Base-by-base conservation (phyloP, 2,329 filamentous ascomycete species). In the Aspergillus costaricaensis region DNA sequence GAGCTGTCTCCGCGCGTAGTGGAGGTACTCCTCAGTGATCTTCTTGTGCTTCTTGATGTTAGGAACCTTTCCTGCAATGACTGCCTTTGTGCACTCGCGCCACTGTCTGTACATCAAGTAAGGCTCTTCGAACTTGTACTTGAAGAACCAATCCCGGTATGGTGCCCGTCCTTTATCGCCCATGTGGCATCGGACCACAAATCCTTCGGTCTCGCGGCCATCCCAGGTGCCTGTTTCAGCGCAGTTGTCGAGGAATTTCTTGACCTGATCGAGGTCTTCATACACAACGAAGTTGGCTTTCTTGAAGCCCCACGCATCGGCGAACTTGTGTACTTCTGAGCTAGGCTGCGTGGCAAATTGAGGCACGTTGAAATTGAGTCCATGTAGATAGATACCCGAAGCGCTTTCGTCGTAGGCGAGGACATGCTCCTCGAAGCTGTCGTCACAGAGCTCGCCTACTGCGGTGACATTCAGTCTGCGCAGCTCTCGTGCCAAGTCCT, bases 71-170 rank as follows among this genome's bases (percentile, higher is more conserved):
- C 90, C 90, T 1, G 83, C 72, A 67, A 99, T 97, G 59, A 98
- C 78, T 5, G 91, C 85, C 76, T 96, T 98, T 44, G 95, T 99
- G 74, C 91, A 96, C 79, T 99, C 95, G 63, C 95, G 88, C 95
- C 95, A 99, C 79, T 99, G 95, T 23, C 95, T 88, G 78, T 98
- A 99, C 92, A 99, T 96, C 62, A 99, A 81, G 74, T 99, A 99
- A 0, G 95, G 95, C 79, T 99, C 95, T 72, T 99, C 95, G 62
- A 99, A 99, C 80, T 99, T 99, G 85, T 93, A 99, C 78, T 99
- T 99, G 88, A 99, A 99, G 78, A 99, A 99, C 95, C 95, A 99
- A 75, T 99, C 93, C n/a, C 85, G 80, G 74, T 88, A 95, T 0
- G 85, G 84, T 2, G 75, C 76, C 14, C 75, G 73, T 1, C 77